These are phyloP conservation scores for Trichoderma erinaceum DNA, from an alignment of 495 filamentous ascomycete species.

Conservation along the genomic window DNA sequence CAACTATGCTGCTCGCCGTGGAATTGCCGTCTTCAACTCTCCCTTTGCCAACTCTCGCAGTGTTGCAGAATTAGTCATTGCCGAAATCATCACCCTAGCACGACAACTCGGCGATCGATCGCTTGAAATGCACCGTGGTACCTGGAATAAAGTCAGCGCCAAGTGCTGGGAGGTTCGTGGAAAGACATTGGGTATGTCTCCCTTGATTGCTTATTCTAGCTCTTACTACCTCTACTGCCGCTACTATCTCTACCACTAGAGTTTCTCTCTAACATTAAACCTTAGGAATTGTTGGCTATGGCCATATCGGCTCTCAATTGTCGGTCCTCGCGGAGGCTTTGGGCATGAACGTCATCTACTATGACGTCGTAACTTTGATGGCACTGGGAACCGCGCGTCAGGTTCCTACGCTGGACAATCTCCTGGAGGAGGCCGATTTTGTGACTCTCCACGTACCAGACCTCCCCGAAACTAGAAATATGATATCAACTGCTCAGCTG, in stretches of 20 bases:
- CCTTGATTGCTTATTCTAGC: slow-evolving; percentile 12
- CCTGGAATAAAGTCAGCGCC: slow-evolving; percentile 95
- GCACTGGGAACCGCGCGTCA: slow-evolving; percentile 81
- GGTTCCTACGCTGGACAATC: slow-evolving; percentile 65
- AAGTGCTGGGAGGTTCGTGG: slow-evolving; percentile 98
- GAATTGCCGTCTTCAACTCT: slow-evolving; percentile 98
- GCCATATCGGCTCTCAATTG: slow-evolving; percentile 94
- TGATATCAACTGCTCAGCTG: slow-evolving; percentile 74
- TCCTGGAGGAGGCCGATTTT: slow-evolving; percentile 80
- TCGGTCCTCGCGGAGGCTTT: slow-evolving; percentile 95
- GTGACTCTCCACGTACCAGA: slow-evolving; percentile 93
- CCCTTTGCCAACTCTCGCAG: slow-evolving; percentile 96
- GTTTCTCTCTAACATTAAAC: neutral
- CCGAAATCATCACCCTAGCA: slow-evolving; percentile 84
- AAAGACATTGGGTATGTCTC: slow-evolving; percentile 74
- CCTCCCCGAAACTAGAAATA: slow-evolving; percentile 79
- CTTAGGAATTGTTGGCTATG: slow-evolving; percentile 87
- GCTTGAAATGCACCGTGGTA: slow-evolving; percentile 88
- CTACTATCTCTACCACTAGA: too few species aligned
- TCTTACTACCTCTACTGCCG: too few species aligned
- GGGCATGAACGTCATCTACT: slow-evolving; percentile 96
- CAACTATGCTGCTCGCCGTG: slow-evolving; percentile 80
- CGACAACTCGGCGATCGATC: slow-evolving; percentile 90
- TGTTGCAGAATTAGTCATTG: slow-evolving; percentile 93
- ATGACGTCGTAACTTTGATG: slow-evolving; percentile 90